Evolutionary conservation across 768 basidiomycete genomes (phyloP), one percentile per base, ranked within the genome.

Genomic region (Mycena galopus): DNA sequence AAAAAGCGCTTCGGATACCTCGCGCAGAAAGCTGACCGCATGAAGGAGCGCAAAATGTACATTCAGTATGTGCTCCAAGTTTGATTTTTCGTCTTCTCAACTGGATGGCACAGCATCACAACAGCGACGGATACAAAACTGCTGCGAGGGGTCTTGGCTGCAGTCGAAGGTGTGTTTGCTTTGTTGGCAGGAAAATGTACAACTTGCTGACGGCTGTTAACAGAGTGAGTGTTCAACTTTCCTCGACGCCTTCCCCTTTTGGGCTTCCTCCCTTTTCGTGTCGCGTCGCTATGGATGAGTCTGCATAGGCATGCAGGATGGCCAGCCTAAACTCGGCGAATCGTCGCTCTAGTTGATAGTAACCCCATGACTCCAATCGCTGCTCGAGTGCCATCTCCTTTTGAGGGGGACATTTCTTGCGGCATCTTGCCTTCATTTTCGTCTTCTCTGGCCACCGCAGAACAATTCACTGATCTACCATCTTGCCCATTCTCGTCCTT

Each of bases 141-240:
- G 87, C 83, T 97, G 59, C 87, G 93, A 76, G 94, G 96, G 23
- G 94, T 98, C 21, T 97, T 97, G 96, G 94, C 94, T 73, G 96
- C 96, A 72, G 95, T 96, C 62, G 94, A 96, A 96, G 95, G 95
- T 95, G 73, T 76, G 90, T 86, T n/a, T 35, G 7, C 33, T 12
- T 35, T 12, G 7, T 12, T 12, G 6, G 7, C 33, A n/a, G n/a
- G n/a, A n/a, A n/a, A n/a, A n/a, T n/a, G n/a, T n/a, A n/a, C n/a
- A n/a, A n/a, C 44, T 8, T 55, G 70, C 63, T 61, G 25, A 70
- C 71, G 73, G 65, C 51, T 68, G 66, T 75, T 74, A 5, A 51
- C 76, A 93, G 92, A 93, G 93, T 94, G 87, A 94, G 92, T 92
- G 35, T 77, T 69, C 73, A 32, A 62, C 76, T 78, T 73, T 71